Evolutionary conservation across 805 yeast species (phyloP), one percentile per base, ranked within the genome.

Genomic region (Starmerella roubikii): DNA sequence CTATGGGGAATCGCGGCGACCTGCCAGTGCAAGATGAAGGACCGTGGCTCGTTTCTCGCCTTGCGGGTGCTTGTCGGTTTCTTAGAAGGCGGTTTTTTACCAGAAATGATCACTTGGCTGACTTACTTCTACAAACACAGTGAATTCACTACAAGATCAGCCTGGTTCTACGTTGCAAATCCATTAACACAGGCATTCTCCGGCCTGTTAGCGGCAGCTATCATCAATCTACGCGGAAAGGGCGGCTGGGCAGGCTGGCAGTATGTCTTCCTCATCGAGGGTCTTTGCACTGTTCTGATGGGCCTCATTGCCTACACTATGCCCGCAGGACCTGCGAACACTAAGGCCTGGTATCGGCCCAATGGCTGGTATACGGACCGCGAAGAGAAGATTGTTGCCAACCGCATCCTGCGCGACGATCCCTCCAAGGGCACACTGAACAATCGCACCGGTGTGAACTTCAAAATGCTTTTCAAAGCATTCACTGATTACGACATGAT

Each of bases 11-110:
- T 69, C 8, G 75, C 74, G 9, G 69, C 78, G 3, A 57, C 70
- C 31, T 56, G 59, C 32, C 82, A 76, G 53, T 67, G 66, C 32
- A 61, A 60, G n/a, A 55, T 76, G 45, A 57, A 48, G 4, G 56
- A 56, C 32, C 65, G 55, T 41, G 52, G 60, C 0, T 66, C 69
- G 0, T 74, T 71, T 44, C 59, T 59, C 34, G 62, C 59, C 9
- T 61, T 72, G 6, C 60, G 81, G 42, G 69, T 67, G 1, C 58
- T 73, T 4, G 50, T 74, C 30, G 83, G 78, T 2, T 51, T 67
- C 6, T 57, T 71, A n/a, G 76, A 77, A 54, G 83, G 83, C 40
- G 83, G 84, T 0, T 76, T 76, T 42, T 75, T 78, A 37, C 76
- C 79, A 25, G 83, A 76, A 48, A 58, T 70, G 25, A 66, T 71